Base-by-base conservation (phyloP, 225 moss, liverwort and hornwort genomes). In the Sphagnum tenellum region DNA sequence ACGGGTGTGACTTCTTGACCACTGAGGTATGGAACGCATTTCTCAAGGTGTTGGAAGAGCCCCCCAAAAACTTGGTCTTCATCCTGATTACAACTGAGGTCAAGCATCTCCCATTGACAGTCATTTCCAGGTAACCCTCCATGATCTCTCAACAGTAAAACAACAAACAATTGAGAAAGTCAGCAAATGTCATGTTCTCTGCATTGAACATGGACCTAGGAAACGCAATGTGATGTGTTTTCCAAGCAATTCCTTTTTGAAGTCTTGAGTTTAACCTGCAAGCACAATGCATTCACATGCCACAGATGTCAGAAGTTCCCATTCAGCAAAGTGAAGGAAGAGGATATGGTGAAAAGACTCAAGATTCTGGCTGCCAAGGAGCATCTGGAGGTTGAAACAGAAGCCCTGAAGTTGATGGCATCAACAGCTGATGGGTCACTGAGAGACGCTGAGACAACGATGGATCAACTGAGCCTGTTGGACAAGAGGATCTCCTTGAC, bases 11-110 rank as follows among this genome's bases (percentile, higher is more conserved):
- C 53, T 69, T 85, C 54, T 79, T 94, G 7, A 70, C 74, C 2
- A 66, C 77, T 5, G 90, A 90, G 11, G 86, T 81, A 4, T 94
- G 94, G 94, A 90, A 75, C 70, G 81, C 86, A 5, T 90, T 94
- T 61, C 75, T 94, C 11, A 94, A 90, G 71, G 73, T 86, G 45
- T 59, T 94, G 74, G 94, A 94, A 64, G 88, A 90, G 65, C 88
- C 88, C n/a, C 88, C 90, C 0, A 68, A 76, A 66, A 86, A 86
- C 11, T 84, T 94, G 1, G 88, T 94, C 3, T 90, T 94, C 75
- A 74, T 94, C 68, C 70, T 94, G 3, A 87, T 89, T 63, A 90
- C 94, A 7, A 88, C 90, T 7, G 81, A 89, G 29, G 79, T 76
- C 3, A 88, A 90, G 5, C 88, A 78, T 58, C 72, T 94, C 6